phyloP scores from a whole-genome alignment of 2,329 filamentous ascomycete species.

The Elsinoe fawcettii region DNA sequence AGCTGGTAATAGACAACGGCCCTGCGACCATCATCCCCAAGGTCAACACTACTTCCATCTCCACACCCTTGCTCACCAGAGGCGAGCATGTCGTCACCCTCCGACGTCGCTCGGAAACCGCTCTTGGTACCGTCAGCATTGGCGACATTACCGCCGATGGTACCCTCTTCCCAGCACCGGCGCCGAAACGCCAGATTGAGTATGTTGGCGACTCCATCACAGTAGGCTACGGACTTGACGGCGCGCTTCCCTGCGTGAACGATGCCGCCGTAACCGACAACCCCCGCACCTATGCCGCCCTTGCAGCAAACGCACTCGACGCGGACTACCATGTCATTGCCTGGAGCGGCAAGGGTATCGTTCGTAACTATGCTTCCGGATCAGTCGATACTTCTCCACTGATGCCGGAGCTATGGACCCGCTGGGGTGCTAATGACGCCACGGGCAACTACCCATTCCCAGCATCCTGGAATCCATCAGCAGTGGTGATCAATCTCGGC shows the following conservation, averaged over 20 bases:
- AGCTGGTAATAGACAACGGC: constrained; percentile 31
- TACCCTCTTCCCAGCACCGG: constrained; percentile 19
- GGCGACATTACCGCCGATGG: constrained; percentile 28
- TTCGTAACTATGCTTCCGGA: constrained; percentile 34
- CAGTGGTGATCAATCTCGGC: constrained; percentile 39
- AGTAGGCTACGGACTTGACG: constrained; percentile 40
- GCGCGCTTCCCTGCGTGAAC: constrained; percentile 35
- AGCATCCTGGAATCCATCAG: constrained; percentile 22
- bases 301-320: constrained; percentile 34
- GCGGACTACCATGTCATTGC: constrained; percentile 40
- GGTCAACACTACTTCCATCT: constrained; percentile 9
- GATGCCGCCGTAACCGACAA: constrained; percentile 35
- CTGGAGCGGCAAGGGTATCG: constrained; percentile 35
- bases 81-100: constrained; percentile 34
- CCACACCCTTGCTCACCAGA: constrained; percentile 24
- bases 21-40: constrained; percentile 27
- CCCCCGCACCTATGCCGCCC: constrained; percentile 37
- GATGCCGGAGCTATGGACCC: constrained; percentile 37
- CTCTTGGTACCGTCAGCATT: constrained; percentile 30
- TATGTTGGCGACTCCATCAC: constrained; percentile 41
- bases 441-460: constrained; percentile 30
- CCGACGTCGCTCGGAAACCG: constrained; percentile 34
- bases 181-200: constrained; percentile 34
- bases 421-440: constrained; percentile 37
- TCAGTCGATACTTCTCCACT: constrained; percentile 23